These are phyloP conservation scores for Alnus glutinosa DNA, from an alignment of 306 rosid genomes.

Conservation along the genomic window DNA sequence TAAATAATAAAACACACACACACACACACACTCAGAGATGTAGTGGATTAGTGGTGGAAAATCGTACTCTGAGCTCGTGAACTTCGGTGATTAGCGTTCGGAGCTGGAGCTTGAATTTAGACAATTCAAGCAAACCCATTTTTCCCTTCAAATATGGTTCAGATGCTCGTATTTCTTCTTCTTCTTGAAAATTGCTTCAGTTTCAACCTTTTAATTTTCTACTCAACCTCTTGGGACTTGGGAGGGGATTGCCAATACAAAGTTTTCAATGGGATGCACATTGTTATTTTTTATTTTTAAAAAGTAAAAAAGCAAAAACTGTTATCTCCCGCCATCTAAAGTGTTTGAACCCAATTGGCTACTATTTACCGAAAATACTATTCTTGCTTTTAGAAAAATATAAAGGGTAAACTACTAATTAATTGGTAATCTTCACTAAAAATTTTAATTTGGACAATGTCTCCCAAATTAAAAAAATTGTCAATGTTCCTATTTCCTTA, in stretches of 20 bases:
- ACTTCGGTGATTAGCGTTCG: constrained; percentile 63
- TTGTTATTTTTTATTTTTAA: neutral
- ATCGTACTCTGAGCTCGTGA: constrained; percentile 66
- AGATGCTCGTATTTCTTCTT: neutral
- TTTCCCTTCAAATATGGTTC: neutral
- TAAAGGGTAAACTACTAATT: too few relatives aligned
- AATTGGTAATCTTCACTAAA: too few relatives aligned
- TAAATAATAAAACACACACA: constrained; percentile 4
- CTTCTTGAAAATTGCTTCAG: neutral
- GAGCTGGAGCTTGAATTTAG: constrained; percentile 77
- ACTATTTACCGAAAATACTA: neutral
- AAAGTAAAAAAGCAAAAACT: neutral
- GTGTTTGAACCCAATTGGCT: neutral
- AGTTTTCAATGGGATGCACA: neutral
- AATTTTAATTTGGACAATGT: too few relatives aligned
- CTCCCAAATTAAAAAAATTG: too few relatives aligned
- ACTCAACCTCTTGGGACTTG: neutral
- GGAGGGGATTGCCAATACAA: neutral
- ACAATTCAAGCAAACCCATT: constrained; percentile 70
- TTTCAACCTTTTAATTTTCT: neutral
- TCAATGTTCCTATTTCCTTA: too few relatives aligned
- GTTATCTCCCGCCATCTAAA: constrained; percentile 1
- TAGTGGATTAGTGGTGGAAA: constrained; percentile 12
- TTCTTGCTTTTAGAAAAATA: too few relatives aligned
- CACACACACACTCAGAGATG: constrained; percentile 8